Base-by-base conservation (phyloP, 1,139 yeast genomes). In the Arxiozyma slooffiae region DNA sequence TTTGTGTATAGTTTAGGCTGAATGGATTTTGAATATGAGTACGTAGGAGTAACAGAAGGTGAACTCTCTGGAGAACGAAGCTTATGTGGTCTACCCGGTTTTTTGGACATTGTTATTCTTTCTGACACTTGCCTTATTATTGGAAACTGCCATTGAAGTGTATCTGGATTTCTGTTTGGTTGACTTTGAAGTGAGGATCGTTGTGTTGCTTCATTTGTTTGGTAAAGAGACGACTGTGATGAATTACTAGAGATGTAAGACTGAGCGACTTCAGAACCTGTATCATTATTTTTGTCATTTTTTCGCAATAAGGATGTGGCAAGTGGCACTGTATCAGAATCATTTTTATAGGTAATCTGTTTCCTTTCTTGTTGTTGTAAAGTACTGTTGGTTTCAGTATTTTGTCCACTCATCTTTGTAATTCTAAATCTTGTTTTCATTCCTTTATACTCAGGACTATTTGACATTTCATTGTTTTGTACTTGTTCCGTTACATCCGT, bases 1-100 rank as follows among this genome's bases (percentile, higher is more conserved):
- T 63, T 62, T 50, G 63, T 57, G 46, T 63, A 67, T n/a, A 60
- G 59, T 55, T 80, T 85, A 37, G 47, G 37, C 38, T 47, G 50
- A n/a, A 14, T 20, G 3, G 51, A 38, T 24, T 26, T 37, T 2
- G 50, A 40, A 21, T 41, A 41, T 5, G 24, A 16, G 38, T 47
- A 47, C 3, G 39, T 17, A 36, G 55, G 52, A 11, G 50, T 40
- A 6, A 42, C 45, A 18, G 50, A 48, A 30, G 21, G 43, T 7
- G 48, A 45, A 38, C 18, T 36, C 6, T 42, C 45, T 24, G 45
- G 45, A 4, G 45, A 42, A 30, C 22, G 24, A 4, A 21, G 9
- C 26, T 30, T 42, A 11, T 24, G 36, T 26, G 38, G 38, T 24
- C 44, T 41, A 16, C 44, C 44, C 26, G 37, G 44, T 17, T 17